phyloP scores from a whole-genome alignment of 306 rosid genomes.

The Amphicarpaea edgeworthii region DNA sequence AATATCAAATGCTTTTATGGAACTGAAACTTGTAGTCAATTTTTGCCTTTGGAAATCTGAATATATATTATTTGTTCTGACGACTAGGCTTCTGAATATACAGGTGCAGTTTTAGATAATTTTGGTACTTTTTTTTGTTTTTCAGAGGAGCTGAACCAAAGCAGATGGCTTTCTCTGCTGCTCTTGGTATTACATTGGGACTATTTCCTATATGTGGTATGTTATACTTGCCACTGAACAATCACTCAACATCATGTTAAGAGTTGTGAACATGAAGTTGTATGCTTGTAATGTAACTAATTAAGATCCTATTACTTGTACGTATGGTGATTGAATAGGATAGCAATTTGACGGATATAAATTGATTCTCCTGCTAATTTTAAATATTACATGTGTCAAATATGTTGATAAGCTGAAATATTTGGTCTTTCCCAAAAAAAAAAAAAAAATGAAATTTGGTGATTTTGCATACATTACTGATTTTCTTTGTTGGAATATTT shows the following conservation, averaged over 20 bases:
- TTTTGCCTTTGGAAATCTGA: slow-evolving; percentile 24
- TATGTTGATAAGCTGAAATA: background rate
- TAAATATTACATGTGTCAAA: background rate
- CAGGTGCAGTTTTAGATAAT: background rate
- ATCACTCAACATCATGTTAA: background rate
- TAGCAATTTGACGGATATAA: background rate
- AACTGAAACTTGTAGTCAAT: background rate
- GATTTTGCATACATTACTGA: background rate
- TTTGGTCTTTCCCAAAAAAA: background rate
- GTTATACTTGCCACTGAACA: background rate
- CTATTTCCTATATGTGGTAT: slow-evolving; percentile 89
- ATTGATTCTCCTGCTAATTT: slow-evolving; percentile 24
- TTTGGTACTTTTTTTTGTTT: slow-evolving; percentile 21
- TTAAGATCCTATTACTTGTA: background rate
- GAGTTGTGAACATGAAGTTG: slow-evolving; percentile 28
- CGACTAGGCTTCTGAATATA: slow-evolving; percentile 14
- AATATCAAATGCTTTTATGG: slow-evolving; percentile 24
- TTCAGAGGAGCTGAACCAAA: slow-evolving; percentile 92
- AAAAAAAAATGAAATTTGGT: background rate
- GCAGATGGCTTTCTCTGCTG: slow-evolving; percentile 89
- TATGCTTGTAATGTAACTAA: background rate
- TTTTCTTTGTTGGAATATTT: background rate
- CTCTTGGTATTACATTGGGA: slow-evolving; percentile 89
- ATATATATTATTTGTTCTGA: background rate
- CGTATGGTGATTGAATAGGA: background rate